phyloP scores from a whole-genome alignment of 2,329 filamentous ascomycete genomes.

The Scedosporium aurantiacum region DNA sequence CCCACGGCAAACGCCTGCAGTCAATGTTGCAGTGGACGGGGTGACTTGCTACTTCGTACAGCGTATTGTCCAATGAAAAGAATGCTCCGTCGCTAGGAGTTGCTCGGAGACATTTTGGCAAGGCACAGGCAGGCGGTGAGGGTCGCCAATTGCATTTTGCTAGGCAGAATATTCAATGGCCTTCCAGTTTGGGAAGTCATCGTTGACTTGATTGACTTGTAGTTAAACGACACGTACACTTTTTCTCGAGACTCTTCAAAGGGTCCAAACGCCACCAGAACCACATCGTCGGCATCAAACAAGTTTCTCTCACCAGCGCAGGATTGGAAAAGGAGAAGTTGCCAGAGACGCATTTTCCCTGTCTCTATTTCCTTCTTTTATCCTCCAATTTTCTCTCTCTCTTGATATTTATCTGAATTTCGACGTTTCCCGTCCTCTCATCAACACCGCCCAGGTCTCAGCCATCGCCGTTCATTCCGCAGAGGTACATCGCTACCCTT shows the following conservation, averaged over 20 bases:
- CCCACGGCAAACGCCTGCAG: neutral
- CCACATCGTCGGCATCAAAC: neutral
- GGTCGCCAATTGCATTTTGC: neutral
- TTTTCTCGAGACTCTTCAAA: neutral
- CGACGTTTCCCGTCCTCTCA: neutral
- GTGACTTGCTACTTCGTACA: neutral
- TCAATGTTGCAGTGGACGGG: too few relatives aligned
- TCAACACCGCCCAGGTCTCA: neutral
- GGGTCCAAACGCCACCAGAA: neutral
- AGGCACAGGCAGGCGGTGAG: conserved; percentile 1
- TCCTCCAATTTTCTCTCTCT: neutral
- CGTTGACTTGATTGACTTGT: neutral
- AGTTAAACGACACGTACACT: conserved; percentile 5
- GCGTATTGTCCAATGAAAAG: too few relatives aligned
- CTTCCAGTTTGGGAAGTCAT: neutral
- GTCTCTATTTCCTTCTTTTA: neutral
- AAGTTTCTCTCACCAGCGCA: neutral
- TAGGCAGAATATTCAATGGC: conserved; percentile 3
- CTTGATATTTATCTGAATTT: conserved; percentile 6
- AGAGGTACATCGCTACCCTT: conserved; percentile 2
- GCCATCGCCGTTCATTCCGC: neutral
- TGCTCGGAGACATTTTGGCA: neutral
- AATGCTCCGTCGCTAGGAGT: neutral
- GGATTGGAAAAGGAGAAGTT: neutral
- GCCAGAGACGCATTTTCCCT: neutral